A percentile compares a stretch with the other conserved stretches of the same genome.
Conservation (phyloP, 805 yeast genomes). For the Zygosaccharomyces siamensis region DNA sequence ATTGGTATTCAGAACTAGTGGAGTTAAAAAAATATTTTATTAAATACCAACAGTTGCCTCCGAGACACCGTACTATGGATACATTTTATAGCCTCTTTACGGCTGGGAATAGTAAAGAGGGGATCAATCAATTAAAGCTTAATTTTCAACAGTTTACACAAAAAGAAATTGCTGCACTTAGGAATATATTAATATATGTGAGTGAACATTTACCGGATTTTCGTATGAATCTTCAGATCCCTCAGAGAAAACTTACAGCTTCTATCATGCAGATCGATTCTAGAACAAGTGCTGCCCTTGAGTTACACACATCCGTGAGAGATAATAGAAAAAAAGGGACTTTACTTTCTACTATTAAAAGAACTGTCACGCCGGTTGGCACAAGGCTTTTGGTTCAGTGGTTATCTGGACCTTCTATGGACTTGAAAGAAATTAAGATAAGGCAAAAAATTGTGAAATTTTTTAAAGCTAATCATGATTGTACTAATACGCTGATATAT, state of each 20-base stretch:
- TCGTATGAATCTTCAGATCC: constrained; percentile 58
- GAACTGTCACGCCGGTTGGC: constrained; percentile 80
- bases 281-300: constrained; percentile 71
- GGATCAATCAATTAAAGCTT: constrained; percentile 26
- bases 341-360: constrained; percentile 58
- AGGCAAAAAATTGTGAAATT: constrained; percentile 52
- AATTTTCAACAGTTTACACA: constrained; percentile 32
- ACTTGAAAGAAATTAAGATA: constrained; percentile 46
- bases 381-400: constrained; percentile 73
- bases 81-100: constrained; percentile 40
- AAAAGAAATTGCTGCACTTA: constrained; percentile 57
- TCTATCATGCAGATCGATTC: constrained; percentile 73
- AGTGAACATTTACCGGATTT: constrained; percentile 68
- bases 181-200: constrained; percentile 61
- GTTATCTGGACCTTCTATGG: constrained; percentile 74
- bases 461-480: constrained; percentile 34
- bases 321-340: constrained; percentile 62
- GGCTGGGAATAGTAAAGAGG: constrained; percentile 18
- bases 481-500: constrained; percentile 33
- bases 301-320: constrained; percentile 56
- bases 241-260: constrained; percentile 50
- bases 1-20: constrained; percentile 53
- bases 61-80: constrained; percentile 38
- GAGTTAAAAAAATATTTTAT: constrained; percentile 57
- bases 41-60: constrained; percentile 45